These are phyloP conservation scores for Inosperma sp. DNA, from an alignment of 768 basidiomycete genomes.

Conservation along the genomic window DNA sequence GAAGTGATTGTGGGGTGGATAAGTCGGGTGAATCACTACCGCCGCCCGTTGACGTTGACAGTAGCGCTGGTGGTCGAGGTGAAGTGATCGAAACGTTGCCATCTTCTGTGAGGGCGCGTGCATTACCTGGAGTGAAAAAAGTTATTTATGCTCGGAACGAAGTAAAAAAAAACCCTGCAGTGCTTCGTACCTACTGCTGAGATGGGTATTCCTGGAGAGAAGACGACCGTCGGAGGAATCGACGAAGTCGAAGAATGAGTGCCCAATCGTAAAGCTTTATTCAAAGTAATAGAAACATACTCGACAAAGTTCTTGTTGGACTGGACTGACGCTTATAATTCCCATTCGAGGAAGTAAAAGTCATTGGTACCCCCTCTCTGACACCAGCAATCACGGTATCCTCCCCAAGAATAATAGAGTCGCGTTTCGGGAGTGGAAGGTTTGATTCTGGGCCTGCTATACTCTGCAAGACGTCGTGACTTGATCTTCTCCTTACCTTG, in stretches of 20 bases:
- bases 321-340: constrained; percentile 18
- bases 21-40: constrained; percentile 38
- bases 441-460: constrained; percentile 75
- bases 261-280: not conserved
- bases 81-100: constrained; percentile 14
- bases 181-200: constrained; percentile 65
- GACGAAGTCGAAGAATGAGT: constrained; percentile 3
- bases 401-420: constrained; percentile 38
- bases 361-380: constrained; percentile 67
- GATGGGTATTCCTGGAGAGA: constrained; percentile 62
- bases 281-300: constrained; percentile 10
- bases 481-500: constrained; percentile 59
- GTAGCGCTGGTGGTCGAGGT: constrained; percentile 14
- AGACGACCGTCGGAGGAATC: constrained; percentile 29
- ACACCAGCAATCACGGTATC: constrained; percentile 43
- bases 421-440: constrained; percentile 59
- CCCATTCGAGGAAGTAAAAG: constrained; percentile 35
- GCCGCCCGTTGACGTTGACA: no score
- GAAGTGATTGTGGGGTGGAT: constrained; percentile 43
- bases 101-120: constrained; percentile 75
- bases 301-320: constrained; percentile 13
- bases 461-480: constrained; percentile 64
- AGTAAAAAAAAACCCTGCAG: constrained; percentile 2
- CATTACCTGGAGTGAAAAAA: constrained; percentile 56
- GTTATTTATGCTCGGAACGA: constrained; percentile 9